Base-by-base conservation (phyloP, 805 yeast genomes). In the Candida glaebosa region DNA sequence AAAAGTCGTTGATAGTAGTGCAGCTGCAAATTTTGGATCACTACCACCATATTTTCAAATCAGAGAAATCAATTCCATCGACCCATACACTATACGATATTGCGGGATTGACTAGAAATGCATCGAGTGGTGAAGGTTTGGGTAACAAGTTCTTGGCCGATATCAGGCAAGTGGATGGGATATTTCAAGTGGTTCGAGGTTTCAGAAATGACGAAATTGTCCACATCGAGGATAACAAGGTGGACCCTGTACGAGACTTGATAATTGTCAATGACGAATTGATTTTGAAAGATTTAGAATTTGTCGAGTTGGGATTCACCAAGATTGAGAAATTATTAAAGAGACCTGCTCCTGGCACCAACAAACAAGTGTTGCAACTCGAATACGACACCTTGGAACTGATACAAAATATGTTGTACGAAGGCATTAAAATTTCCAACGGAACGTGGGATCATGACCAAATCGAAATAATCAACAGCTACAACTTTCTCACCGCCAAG, bases 401-500 rank as follows among this genome's bases (percentile, higher is more conserved):
- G 34, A 45, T 66, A 15, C 62, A 49, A 45, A 70, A 60, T 8
- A 39, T 53, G 14, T 51, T 70, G 16, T 69, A 67, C 41, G 64
- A 75, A 42, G 84, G 87, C 25, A 67, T 77, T 50, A 73, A 87
- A 53, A 78, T 83, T 34, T 79, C 81, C 39, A 71, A 76, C 38
- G 75, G 71, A 31, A 57, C 58, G 4, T 86, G 93, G 88, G 67
- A 71, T 22, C 76, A 75, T 19, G 59, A 57, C 32, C 93, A 88
- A 52, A 78, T 82, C 33, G 79, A 75, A 20, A 68, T 82, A 37
- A 75, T 87, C 41, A 87, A 86, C 62, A 71, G 76, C 28, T 78
- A 86, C 69, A 82, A 80, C 52, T 76, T 89, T 38, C 63, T 89
- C 38, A 88, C 96, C 1, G 89, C 96, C 3, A 89, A 89, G 57